phyloP scores from a whole-genome alignment of 2,329 filamentous ascomycete species.

The Sporothrix dimorphospora region DNA sequence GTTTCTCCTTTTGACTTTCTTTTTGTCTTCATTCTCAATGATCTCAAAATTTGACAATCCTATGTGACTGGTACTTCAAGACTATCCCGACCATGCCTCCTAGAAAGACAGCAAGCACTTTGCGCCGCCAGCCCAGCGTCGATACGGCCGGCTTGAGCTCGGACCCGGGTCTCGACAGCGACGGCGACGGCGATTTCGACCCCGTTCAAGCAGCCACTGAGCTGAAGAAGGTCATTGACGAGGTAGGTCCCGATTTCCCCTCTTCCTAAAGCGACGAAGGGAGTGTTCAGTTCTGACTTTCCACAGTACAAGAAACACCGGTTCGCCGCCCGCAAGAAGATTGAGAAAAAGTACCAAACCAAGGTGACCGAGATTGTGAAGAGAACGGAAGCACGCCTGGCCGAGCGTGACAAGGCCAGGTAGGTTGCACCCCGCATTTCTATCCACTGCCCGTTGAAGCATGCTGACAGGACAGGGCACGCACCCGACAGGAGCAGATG shows the following conservation, averaged over 20 bases:
- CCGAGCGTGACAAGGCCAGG: conserved; percentile 28
- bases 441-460: too few species aligned
- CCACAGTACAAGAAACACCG: conserved; percentile 35
- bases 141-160: conserved; percentile 17
- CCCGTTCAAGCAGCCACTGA: conserved; percentile 32
- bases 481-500: conserved; percentile 30
- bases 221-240: conserved; percentile 32
- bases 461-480: conserved; percentile 16
- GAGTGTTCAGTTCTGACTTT: background rate
- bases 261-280: background rate
- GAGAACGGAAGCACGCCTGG: conserved; percentile 32
- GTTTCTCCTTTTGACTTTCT: background rate
- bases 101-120: background rate
- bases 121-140: conserved; percentile 27
- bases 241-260: conserved; percentile 4
- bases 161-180: conserved; percentile 23
- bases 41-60: background rate
- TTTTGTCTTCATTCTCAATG: background rate
- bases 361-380: conserved; percentile 34
- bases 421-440: background rate
- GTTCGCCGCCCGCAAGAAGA: conserved; percentile 31
- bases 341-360: conserved; percentile 33
- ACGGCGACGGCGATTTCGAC: conserved; percentile 28
- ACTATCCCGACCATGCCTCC: conserved; percentile 22
- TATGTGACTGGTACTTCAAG: background rate